Evolutionary conservation across 2,329 filamentous ascomycete species (phyloP), one percentile per base, ranked within the genome.

Genomic region (Fusarium continuum): DNA sequence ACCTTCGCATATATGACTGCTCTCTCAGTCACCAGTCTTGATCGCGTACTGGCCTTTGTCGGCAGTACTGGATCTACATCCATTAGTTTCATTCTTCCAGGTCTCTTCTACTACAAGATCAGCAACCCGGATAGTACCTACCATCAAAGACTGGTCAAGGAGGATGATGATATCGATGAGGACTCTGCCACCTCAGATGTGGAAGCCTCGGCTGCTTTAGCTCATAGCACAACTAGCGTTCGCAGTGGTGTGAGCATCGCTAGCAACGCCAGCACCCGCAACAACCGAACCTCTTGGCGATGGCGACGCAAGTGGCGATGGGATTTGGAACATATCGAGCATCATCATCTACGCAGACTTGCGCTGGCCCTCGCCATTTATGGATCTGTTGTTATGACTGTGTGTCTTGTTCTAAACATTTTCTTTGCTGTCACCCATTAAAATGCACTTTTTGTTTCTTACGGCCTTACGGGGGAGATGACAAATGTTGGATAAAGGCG

Each of bases 81-180:
- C 60, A 99, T 99, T 70, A 96, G 92, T 61, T 99, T 99, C 75
- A 98, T 99, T 65, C 83, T 99, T 1, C 95, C 95, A 0, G 95
- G 95, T 0, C 79, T 99, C 5, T 99, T 99, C 76, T 99, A 98
- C 77, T 99, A 98, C 80, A 98, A 98, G 78, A 98, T 99, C 58
- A 96, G 92, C 11, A 88, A 92, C 20, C 95, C 95, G 0, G 90
- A 97, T 51, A 94, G 91, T 38, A 85, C 89, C 23, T 88, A 94
- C 62, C 93, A 97, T 70, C 94, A 97, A 74, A 87, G 90, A 13
- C 81, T 98, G 9, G 81, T 92, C 62, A 98, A 98, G 75, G 93
- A 95, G 71, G 92, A 97, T 66, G 95, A 98, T 69, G 91, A 94
- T 64, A 88, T 88, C n/a, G 82, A 70, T 8, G 68, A 85, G 31